Percentiles rank a stretch among this genome's conserved stretches.
Conservation (phyloP, 257 asterid species). For the Henckelia pumila region DNA sequence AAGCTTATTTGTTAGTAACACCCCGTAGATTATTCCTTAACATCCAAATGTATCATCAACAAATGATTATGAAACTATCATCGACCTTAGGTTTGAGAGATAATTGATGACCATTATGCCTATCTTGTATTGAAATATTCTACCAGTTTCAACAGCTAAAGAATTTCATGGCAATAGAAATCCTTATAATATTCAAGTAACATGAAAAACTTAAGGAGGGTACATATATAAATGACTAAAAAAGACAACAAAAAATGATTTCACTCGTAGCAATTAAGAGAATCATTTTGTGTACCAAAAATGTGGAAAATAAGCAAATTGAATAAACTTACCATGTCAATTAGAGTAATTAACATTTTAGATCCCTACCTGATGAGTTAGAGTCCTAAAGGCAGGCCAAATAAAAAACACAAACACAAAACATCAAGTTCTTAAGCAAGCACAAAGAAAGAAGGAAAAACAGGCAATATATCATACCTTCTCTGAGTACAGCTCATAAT, state of each 20-base stretch:
- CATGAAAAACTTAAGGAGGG: not conserved
- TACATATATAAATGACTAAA: not conserved
- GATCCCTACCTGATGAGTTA: no score
- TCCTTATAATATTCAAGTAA: not conserved
- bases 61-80: no score
- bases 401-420: no score
- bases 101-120: not conserved
- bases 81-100: not conserved
- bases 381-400: no score
- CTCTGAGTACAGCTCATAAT: constrained; percentile 85
- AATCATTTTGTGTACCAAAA: not conserved
- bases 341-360: not conserved
- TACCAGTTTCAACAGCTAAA: not conserved
- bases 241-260: not conserved
- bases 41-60: no score
- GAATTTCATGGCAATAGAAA: not conserved
- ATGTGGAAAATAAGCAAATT: not conserved
- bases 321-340: not conserved
- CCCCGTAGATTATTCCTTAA: no score
- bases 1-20: not conserved
- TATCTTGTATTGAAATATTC: not conserved
- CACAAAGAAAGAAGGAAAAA: constrained; percentile 11
- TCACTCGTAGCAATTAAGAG: not conserved
- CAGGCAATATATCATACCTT: constrained; percentile 43
- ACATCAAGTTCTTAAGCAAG: constrained; percentile 1